These are phyloP conservation scores for Sphagnum fallax DNA, from an alignment of 228 moss, liverwort and hornwort genomes.

Conservation along the genomic window DNA sequence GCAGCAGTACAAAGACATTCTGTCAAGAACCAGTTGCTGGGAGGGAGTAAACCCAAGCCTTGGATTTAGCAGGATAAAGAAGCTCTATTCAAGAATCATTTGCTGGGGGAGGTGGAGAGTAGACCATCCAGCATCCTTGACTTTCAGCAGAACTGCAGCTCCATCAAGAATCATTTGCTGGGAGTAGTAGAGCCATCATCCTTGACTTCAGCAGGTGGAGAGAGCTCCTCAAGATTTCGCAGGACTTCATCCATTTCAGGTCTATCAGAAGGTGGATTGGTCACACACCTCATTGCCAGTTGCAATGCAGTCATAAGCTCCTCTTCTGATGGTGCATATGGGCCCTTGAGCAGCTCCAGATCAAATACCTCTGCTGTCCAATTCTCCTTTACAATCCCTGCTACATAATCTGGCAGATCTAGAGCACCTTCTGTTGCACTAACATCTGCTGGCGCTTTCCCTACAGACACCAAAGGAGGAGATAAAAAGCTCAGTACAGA, in stretches of 20 bases:
- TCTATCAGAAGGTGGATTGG: constrained; percentile 51
- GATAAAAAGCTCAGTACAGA: too few species aligned
- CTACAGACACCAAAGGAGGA: constrained; percentile 8
- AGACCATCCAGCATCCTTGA: background rate
- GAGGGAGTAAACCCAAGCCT: too few species aligned
- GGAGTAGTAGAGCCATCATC: background rate
- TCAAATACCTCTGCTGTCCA: constrained; percentile 99
- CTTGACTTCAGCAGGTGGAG: constrained; percentile 23
- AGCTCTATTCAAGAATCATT: too few species aligned
- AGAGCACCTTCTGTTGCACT: constrained; percentile 71
- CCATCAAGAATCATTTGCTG: background rate
- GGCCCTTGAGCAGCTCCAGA: constrained; percentile 77
- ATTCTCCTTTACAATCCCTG: constrained; percentile 88
- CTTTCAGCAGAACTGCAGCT: background rate
- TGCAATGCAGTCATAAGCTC: constrained; percentile 88
- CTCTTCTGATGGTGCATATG: constrained; percentile 70
- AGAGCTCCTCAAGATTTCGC: constrained; percentile 67
- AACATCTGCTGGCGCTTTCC: constrained; percentile 78
- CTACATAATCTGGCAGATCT: constrained; percentile 85
- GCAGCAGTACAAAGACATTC: too few species aligned
- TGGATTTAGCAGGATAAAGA: too few species aligned
- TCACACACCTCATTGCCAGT: constrained; percentile 86
- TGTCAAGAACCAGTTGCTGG: too few species aligned
- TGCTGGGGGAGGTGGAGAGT: too few species aligned
- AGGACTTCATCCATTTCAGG: constrained; percentile 85